phyloP scores from a whole-genome alignment of 169 alveolate genomes.

The Plasmodium gonderi region DNA sequence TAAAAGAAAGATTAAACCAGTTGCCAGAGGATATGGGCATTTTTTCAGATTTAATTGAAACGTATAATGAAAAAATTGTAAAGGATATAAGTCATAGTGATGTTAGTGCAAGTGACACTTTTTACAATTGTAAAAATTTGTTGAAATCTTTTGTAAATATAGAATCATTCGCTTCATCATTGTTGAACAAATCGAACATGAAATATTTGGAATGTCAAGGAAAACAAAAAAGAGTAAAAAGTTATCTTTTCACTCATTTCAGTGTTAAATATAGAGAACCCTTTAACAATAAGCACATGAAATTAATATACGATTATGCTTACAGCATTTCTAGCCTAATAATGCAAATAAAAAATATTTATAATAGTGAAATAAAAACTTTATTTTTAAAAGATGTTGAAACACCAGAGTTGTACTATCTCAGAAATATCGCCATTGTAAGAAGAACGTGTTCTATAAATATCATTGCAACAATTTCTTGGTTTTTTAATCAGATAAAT shows the following conservation, averaged over 20 bases:
- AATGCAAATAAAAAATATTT: not conserved
- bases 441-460: constrained; percentile 15
- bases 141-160: not conserved
- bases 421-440: not conserved
- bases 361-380: not conserved
- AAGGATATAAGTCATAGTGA: not conserved
- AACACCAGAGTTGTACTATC: not conserved
- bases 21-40: not conserved
- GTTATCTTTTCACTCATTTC: not conserved
- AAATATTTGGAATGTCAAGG: not conserved
- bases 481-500: constrained; percentile 66
- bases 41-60: not conserved
- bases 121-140: not conserved
- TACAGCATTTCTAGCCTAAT: not conserved
- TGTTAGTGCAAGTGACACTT: not conserved
- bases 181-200: not conserved
- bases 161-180: not conserved
- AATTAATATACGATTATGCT: not conserved
- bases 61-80: not conserved
- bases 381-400: not conserved
- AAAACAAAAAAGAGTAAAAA: not conserved
- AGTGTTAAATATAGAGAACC: not conserved
- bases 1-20: not conserved
- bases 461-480: constrained; percentile 38
- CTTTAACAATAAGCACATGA: not conserved